Evolutionary conservation across 164 flowering plant species (phyloP).

Genomic region (Chloranthus sessilifolius): DNA sequence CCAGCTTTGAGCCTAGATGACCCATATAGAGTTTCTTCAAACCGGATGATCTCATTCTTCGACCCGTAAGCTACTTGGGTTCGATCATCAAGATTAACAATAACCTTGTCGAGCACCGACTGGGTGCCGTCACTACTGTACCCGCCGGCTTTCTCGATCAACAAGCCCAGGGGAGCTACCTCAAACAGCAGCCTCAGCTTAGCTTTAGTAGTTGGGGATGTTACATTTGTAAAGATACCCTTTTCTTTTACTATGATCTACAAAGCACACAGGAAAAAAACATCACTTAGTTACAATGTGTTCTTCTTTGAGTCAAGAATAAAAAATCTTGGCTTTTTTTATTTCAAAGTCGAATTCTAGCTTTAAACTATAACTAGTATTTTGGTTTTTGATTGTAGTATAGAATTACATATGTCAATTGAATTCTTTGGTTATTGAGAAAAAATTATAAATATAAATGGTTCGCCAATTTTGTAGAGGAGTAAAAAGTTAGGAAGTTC

Average conservation of each 20-base stretch:
- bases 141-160: constrained; percentile 93
- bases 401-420: neutral
- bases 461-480: too few species aligned
- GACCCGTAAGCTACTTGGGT: constrained; percentile 98
- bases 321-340: too few species aligned
- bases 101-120: constrained; percentile 81
- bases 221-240: constrained; percentile 93
- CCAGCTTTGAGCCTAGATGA: constrained; percentile 76
- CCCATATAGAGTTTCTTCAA: constrained; percentile 83
- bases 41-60: constrained; percentile 89
- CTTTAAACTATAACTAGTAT: too few species aligned
- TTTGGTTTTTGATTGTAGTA: neutral
- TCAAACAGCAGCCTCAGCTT: constrained; percentile 92
- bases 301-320: too few species aligned
- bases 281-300: too few species aligned
- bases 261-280: constrained; percentile 3
- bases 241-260: constrained; percentile 98
- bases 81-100: constrained; percentile 64
- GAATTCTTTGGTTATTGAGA: too few species aligned
- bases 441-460: too few species aligned
- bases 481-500: too few species aligned
- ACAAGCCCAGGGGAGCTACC: constrained; percentile 88
- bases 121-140: constrained; percentile 80
- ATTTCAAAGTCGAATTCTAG: too few species aligned
- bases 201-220: constrained; percentile 81